Percentiles rank a stretch among this genome's conserved stretches.
These are phyloP conservation scores for Psidium guajava DNA, from an alignment of 345 rosid species.

Conservation along the genomic window DNA sequence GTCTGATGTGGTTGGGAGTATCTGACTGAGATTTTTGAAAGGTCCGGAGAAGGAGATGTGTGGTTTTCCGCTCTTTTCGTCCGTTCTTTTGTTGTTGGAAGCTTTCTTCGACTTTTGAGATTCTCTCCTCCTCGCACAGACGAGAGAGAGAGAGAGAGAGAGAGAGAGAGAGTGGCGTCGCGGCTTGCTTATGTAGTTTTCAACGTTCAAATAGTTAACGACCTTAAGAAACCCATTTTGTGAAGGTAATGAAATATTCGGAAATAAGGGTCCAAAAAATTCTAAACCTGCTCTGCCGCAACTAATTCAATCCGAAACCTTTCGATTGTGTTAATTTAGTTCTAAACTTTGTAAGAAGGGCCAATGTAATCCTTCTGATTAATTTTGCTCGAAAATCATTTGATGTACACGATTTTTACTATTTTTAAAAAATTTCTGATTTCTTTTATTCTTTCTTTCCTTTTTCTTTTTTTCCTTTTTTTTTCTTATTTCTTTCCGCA, in stretches of 20 bases:
- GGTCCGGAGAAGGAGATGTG: not conserved
- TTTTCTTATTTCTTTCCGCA: not conserved
- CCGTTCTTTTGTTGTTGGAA: not conserved
- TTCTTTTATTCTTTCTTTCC: accelerated
- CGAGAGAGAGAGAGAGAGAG: not conserved
- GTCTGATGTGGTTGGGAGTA: not conserved
- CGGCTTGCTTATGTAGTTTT: not conserved
- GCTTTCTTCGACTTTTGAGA: not conserved
- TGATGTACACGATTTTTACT: not conserved
- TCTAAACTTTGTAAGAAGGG: accelerated
- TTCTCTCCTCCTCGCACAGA: not conserved
- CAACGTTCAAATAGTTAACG: not conserved
- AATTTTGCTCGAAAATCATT: accelerated
- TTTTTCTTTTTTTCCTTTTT: not conserved
- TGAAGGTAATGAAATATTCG: not conserved
- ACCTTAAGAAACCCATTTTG: not conserved
- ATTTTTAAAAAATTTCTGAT: not conserved
- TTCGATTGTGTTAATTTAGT: not conserved
- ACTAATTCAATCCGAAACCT: accelerated
- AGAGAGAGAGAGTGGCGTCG: not conserved
- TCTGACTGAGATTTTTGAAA: not conserved
- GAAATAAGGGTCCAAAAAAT: not conserved
- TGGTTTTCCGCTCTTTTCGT: not conserved
- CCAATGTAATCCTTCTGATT: accelerated
- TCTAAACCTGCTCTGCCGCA: accelerated